phyloP scores from a whole-genome alignment of 305 asterid species.

The Fraxinus velutina region DNA sequence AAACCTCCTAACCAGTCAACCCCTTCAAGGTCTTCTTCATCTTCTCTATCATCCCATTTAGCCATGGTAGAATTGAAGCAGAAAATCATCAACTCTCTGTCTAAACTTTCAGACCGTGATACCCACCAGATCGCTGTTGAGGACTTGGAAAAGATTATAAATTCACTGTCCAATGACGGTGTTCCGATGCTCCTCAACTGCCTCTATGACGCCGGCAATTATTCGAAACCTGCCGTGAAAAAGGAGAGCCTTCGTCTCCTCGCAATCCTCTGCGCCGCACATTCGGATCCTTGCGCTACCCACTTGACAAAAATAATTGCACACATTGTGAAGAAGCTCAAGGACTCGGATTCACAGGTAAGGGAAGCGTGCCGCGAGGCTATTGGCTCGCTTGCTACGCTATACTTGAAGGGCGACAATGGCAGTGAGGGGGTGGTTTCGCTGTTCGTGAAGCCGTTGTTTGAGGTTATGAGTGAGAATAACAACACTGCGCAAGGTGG shows the following conservation, averaged over 20 bases:
- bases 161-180: slow-evolving; percentile 73
- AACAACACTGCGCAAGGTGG: slow-evolving; percentile 84
- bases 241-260: slow-evolving; percentile 81
- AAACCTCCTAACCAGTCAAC: slow-evolving; percentile 18
- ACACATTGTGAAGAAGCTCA: slow-evolving; percentile 71
- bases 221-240: slow-evolving; percentile 81
- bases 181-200: slow-evolving; percentile 85
- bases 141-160: slow-evolving; percentile 79
- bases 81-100: slow-evolving; percentile 70
- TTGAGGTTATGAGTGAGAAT: slow-evolving; percentile 90
- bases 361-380: slow-evolving; percentile 89
- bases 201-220: slow-evolving; percentile 79
- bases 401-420: slow-evolving; percentile 69
- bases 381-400: slow-evolving; percentile 68
- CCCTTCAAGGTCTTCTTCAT: slow-evolving; percentile 38
- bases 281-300: slow-evolving; percentile 62
- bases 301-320: slow-evolving; percentile 83
- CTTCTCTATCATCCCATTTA: slow-evolving; percentile 72
- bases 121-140: slow-evolving; percentile 98
- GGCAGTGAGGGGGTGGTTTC: slow-evolving; percentile 70
- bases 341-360: slow-evolving; percentile 88
- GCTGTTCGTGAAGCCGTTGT: slow-evolving; percentile 81
- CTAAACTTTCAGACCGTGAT: slow-evolving; percentile 92
- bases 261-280: slow-evolving; percentile 58
- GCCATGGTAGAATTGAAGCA: slow-evolving; percentile 96